Evolutionary conservation across 2,329 filamentous ascomycete species (phyloP), one percentile per base, ranked within the genome.

Genomic region (Botrytis porri): DNA sequence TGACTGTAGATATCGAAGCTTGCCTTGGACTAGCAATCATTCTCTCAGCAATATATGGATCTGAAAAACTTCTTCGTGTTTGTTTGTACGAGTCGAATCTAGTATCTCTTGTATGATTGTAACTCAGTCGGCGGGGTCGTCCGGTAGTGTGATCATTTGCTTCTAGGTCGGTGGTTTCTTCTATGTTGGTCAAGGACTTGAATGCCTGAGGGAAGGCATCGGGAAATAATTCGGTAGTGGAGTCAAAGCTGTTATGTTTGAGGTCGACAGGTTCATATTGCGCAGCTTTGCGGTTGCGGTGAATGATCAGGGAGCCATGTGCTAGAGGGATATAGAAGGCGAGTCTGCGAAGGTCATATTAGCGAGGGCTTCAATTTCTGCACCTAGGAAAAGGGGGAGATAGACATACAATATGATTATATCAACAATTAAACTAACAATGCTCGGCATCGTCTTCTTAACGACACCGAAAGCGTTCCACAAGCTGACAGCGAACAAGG

Each of bases 321-420:
- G 79, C 74, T 12, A 79, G 73, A 12, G 78, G 78, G 25, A 79
- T 69, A 14, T 70, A 74, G 72, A 79, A 79, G 39, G 71, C 73
- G 8, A 79, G 57, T 35, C 77, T 80, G 62, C n/a, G 9, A 29
- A 35, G 29, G 22, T 2, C 8, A 35, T 37, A 61, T 74, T 63
- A 71, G 62, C 43, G 14, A 20, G 9, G 37, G 22, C 48, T 62
- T 8, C 3, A n/a, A 65, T 35, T 35, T 25, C 4, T 18, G 45
- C 20, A 37, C 3, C 4, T 0, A 18, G 59, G 18, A 20, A 18
- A 7, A 32, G 2, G 8, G 22, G 32, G 12, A 51, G 7, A 69
- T 61, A 16, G 16, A 75, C 74, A 4, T 76, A 78, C 75, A 77
- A 59, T 51, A 79, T 39, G 20, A 76, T 54, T 2, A 67, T 73